Evolutionary conservation across 2,329 filamentous ascomycete genomes (phyloP).

Genomic region (Penicillium sp.): DNA sequence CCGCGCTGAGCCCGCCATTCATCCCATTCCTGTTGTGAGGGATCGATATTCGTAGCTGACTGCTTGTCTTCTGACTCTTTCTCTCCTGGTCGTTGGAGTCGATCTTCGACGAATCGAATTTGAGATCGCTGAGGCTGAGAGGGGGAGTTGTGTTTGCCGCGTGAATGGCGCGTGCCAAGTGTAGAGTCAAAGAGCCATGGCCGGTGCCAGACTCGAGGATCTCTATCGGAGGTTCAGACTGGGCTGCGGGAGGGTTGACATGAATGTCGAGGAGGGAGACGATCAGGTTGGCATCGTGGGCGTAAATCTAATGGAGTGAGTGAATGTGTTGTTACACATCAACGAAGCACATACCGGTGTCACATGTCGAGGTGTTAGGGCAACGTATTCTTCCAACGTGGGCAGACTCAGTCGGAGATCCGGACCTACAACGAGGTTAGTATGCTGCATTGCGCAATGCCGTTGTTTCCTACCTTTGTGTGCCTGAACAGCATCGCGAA

Average conservation of each 20-base stretch:
- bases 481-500: conserved; percentile 59
- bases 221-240: conserved; percentile 55
- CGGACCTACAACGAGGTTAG: conserved; percentile 32
- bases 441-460: not conserved
- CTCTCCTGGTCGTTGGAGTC: conserved; percentile 21
- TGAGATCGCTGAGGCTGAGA: conserved; percentile 37
- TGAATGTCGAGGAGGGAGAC: conserved; percentile 75
- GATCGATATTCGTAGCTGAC: conserved; percentile 12
- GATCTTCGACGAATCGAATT: conserved; percentile 29
- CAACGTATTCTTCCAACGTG: conserved; percentile 70
- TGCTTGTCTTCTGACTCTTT: conserved; percentile 19
- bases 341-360: conserved; percentile 61
- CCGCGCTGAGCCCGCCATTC: conserved; percentile 53
- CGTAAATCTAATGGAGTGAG: conserved; percentile 59
- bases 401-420: conserved; percentile 61
- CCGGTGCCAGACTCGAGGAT: conserved; percentile 83
- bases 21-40: conserved; percentile 41
- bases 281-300: conserved; percentile 71
- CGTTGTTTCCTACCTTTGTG: conserved; percentile 42
- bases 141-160: conserved; percentile 63
- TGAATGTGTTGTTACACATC: not conserved
- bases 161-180: conserved; percentile 73
- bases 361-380: conserved; percentile 65
- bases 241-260: conserved; percentile 43
- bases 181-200: conserved; percentile 74